phyloP scores from a whole-genome alignment of 208 protist genomes.

The Trypanosoma melophagium region DNA sequence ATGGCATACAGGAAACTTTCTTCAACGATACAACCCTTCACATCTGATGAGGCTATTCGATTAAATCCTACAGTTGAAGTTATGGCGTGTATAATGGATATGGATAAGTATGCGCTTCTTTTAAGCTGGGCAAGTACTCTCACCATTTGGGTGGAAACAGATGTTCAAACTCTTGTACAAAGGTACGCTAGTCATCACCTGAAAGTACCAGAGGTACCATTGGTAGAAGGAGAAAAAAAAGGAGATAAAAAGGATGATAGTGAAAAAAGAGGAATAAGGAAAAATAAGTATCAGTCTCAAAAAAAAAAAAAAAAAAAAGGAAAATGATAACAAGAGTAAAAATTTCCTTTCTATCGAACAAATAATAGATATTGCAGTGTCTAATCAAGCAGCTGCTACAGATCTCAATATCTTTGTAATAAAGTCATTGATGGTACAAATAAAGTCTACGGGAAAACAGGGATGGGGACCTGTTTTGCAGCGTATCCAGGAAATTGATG shows the following conservation, averaged over 20 bases:
- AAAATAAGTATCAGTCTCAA: neutral
- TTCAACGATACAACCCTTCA: conserved; percentile 27
- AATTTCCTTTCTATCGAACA: conserved; percentile 23
- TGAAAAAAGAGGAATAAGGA: neutral
- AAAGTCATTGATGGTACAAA: conserved; percentile 26
- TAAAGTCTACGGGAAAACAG: neutral
- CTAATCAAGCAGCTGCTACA: conserved; percentile 28
- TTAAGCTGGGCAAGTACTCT: conserved; percentile 28
- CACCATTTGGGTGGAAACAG: conserved; percentile 26
- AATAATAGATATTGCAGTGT: conserved; percentile 31
- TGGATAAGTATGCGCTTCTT: conserved; percentile 24
- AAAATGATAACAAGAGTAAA: neutral
- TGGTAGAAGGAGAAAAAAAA: neutral
- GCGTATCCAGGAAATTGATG: conserved; percentile 24
- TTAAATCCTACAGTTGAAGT: conserved; percentile 17
- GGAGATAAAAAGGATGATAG: too few relatives aligned
- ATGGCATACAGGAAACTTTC: conserved; percentile 6
- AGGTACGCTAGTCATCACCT: conserved; percentile 11
- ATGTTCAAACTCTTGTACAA: conserved; percentile 29
- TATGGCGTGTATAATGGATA: conserved; percentile 20
- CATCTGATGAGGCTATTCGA: conserved; percentile 31
- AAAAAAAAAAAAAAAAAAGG: neutral
- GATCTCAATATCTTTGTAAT: conserved; percentile 27
- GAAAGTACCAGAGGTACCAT: neutral
- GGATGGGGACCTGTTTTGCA: conserved; percentile 22